Evolutionary conservation across 495 filamentous ascomycete species (phyloP).

Genomic region (Podospora pseudopauciseta): DNA sequence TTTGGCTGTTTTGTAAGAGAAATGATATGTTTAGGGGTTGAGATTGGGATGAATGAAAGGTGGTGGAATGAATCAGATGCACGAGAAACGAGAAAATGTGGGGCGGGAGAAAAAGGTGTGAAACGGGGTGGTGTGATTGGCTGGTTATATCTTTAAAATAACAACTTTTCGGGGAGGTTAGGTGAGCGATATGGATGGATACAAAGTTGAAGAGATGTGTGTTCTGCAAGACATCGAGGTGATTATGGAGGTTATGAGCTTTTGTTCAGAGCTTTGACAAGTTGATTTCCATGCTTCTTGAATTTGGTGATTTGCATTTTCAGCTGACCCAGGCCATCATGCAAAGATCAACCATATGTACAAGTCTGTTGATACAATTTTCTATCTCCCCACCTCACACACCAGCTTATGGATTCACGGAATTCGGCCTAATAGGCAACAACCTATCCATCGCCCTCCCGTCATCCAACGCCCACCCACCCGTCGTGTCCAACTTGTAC

Average conservation of each 20-base stretch:
- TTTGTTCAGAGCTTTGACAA: too few species aligned
- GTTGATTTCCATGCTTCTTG: too few species aligned
- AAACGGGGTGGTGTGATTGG: background rate
- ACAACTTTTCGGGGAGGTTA: too few species aligned
- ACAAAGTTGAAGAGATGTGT: too few species aligned
- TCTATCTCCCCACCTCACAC: background rate
- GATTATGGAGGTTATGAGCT: too few species aligned
- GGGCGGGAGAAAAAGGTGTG: background rate
- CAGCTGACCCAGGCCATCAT: too few species aligned
- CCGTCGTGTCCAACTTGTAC: slow-evolving; percentile 50
- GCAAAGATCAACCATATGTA: background rate
- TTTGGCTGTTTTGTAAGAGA: slow-evolving; percentile 3
- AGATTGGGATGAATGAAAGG: background rate
- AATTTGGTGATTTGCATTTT: too few species aligned
- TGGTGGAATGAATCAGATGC: background rate
- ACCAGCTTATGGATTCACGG: background rate
- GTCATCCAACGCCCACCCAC: slow-evolving; percentile 49
- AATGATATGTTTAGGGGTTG: background rate
- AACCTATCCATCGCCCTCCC: slow-evolving; percentile 51
- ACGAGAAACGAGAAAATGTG: background rate
- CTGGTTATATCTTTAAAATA: background rate
- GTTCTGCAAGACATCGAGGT: too few species aligned
- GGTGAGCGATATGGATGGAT: too few species aligned
- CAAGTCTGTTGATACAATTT: slow-evolving; percentile 1
- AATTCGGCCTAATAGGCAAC: slow-evolving; percentile 37